Conservation (phyloP, 306 rosid species). For the Corylus americana region DNA sequence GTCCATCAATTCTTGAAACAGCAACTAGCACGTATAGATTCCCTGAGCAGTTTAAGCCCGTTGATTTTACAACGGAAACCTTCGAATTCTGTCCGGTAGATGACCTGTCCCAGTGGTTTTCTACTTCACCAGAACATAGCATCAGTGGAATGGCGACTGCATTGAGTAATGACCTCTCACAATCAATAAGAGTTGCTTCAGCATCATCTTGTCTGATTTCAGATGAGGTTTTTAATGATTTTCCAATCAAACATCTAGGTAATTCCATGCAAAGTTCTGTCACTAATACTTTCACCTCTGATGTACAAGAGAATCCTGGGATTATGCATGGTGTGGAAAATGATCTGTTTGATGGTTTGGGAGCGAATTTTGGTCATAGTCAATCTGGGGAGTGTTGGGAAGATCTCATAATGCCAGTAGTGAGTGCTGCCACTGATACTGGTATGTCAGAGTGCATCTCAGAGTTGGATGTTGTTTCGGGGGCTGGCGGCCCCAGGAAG, state of each 20-base stretch:
- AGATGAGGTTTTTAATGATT: conserved; percentile 21
- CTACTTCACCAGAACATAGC: conserved; percentile 43
- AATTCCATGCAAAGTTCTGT: conserved; percentile 32
- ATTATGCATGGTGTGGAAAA: conserved; percentile 31
- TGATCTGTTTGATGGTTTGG: conserved; percentile 37
- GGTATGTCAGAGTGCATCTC: conserved; percentile 43
- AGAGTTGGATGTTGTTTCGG: conserved; percentile 38
- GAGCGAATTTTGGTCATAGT: conserved; percentile 33
- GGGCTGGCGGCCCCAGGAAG: conserved; percentile 35
- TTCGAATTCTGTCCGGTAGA: conserved; percentile 49
- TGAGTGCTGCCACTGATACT: conserved; percentile 29
- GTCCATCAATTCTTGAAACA: conserved; percentile 26
- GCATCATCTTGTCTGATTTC: conserved; percentile 37
- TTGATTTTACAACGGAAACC: conserved; percentile 38
- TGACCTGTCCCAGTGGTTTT: conserved; percentile 65
- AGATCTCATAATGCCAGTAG: conserved; percentile 40
- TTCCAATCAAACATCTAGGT: conserved; percentile 28
- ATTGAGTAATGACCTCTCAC: conserved; percentile 39
- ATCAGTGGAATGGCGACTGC: conserved; percentile 31
- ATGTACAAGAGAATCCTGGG: conserved; percentile 32
- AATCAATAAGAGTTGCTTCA: conserved; percentile 40
- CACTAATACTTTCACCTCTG: conserved; percentile 26
- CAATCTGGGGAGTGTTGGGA: conserved; percentile 44
- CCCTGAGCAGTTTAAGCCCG: conserved; percentile 35
- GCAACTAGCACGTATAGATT: conserved; percentile 29